phyloP scores from a whole-genome alignment of 257 asterid genomes.

The Gynochthodes officinalis region DNA sequence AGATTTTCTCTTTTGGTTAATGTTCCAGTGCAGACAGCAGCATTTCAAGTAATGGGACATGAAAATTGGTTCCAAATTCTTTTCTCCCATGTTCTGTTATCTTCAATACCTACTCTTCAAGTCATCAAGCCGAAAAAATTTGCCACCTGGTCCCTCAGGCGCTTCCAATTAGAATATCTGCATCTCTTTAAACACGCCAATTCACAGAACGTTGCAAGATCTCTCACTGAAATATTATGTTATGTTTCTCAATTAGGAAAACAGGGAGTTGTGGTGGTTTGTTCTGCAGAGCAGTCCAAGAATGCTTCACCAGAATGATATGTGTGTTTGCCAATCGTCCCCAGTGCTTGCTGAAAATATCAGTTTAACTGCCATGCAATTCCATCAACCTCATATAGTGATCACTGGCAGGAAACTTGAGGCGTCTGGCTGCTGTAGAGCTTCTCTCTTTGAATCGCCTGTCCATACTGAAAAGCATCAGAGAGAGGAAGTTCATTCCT shows the following conservation, averaged over 20 bases:
- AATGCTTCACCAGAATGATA: conserved; percentile 58
- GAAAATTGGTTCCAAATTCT: background rate
- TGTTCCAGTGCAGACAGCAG: background rate
- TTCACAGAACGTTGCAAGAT: background rate
- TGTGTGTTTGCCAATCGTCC: conserved; percentile 55
- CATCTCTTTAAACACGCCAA: conserved; percentile 45
- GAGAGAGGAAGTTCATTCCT: conserved; percentile 5
- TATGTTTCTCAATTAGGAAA: conserved; percentile 42
- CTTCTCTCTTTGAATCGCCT: conserved; percentile 27
- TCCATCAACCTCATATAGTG: conserved; percentile 38
- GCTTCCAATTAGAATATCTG: conserved; percentile 56
- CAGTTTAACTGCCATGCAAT: conserved; percentile 30
- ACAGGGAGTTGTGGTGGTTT: conserved; percentile 32
- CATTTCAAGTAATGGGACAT: background rate
- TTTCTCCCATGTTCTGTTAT: background rate
- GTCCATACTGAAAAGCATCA: background rate
- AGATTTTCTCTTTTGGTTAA: background rate
- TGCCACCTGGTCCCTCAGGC: conserved; percentile 47
- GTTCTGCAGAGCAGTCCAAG: conserved; percentile 54
- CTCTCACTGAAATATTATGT: conserved; percentile 19
- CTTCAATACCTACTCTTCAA: background rate
- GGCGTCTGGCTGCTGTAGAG: conserved; percentile 35
- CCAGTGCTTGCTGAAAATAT: conserved; percentile 29
- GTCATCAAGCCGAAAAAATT: background rate
- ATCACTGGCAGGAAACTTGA: conserved; percentile 43